A percentile compares a stretch with the other conserved stretches of the same genome.
Evolutionary conservation across 202 grass and related monocot genomes (phyloP).

Genomic region (Eragrostis tef): DNA sequence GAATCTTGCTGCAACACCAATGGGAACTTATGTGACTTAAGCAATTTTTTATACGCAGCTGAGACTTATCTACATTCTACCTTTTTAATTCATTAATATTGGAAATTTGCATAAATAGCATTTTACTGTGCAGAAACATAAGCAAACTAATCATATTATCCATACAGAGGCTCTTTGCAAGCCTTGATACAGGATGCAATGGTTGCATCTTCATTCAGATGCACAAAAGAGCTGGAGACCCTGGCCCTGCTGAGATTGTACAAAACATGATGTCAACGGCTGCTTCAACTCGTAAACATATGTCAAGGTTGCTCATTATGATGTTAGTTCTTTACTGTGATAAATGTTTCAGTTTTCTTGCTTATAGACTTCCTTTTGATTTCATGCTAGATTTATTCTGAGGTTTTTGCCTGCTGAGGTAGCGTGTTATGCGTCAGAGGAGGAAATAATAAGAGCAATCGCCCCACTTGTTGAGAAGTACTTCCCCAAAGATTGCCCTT

Average conservation of each 20-base stretch:
- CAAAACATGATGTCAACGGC: conserved; percentile 79
- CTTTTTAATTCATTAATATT: not conserved
- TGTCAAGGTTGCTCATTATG: conserved; percentile 72
- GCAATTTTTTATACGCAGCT: not conserved
- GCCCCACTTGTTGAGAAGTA: conserved; percentile 72
- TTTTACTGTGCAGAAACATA: not conserved
- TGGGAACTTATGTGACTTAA: not conserved
- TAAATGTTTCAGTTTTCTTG: conserved; percentile 16
- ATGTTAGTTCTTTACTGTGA: conserved; percentile 14
- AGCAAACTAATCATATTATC: not conserved
- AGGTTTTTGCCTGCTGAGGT: conserved; percentile 84
- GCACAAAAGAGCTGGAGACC: conserved; percentile 67
- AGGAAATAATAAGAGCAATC: conserved; percentile 88
- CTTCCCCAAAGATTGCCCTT: conserved; percentile 70
- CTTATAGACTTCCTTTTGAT: conserved; percentile 38
- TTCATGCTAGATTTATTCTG: conserved; percentile 78
- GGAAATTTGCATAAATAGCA: not conserved
- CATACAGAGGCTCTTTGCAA: conserved; percentile 86
- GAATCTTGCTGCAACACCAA: conserved; percentile 11
- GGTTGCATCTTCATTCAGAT: conserved; percentile 93
- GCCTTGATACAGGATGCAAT: conserved; percentile 85
- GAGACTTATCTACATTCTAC: not conserved
- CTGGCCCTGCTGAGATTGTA: conserved; percentile 79
- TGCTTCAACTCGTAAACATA: conserved; percentile 88
- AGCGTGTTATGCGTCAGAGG: conserved; percentile 89